Conservation (phyloP, 257 asterid species). For the Jacaranda copaia region DNA sequence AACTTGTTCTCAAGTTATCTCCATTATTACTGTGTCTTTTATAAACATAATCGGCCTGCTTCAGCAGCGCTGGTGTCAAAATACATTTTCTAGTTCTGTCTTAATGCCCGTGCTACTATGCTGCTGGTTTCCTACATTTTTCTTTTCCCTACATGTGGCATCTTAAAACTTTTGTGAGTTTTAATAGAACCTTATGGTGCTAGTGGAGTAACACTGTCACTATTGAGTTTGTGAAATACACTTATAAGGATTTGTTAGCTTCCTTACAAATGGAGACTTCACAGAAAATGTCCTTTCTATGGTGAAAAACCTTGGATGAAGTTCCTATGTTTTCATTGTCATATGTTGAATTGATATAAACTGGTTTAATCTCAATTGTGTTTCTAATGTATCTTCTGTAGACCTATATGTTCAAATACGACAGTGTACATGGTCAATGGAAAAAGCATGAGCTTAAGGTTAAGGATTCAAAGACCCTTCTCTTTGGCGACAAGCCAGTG, state of each 20-base stretch:
- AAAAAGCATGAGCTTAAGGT: constrained; percentile 69
- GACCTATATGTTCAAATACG: constrained; percentile 93
- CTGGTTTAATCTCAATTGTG: not conserved
- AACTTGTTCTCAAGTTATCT: not conserved
- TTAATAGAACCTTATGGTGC: not conserved
- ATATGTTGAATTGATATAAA: not conserved
- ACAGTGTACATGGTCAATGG: constrained; percentile 88
- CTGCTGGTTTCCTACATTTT: not conserved
- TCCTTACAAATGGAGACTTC: not conserved
- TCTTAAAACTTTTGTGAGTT: not conserved
- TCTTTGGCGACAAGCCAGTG: constrained; percentile 75
- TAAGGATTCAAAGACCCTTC: constrained; percentile 81
- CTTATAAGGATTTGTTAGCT: not conserved
- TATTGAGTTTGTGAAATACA: not conserved
- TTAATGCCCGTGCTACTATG: not conserved
- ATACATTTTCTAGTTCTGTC: not conserved
- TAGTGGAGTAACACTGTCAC: not conserved
- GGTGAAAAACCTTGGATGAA: not conserved
- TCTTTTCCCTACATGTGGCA: not conserved
- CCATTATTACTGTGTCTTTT: not conserved
- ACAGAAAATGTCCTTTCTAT: not conserved
- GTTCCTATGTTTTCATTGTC: not conserved
- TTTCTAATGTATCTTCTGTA: constrained; percentile 30
- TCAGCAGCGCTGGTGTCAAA: not conserved
- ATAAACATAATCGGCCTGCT: not conserved